Conservation (phyloP, 495 filamentous ascomycete species). For the Neurospora terricola region DNA sequence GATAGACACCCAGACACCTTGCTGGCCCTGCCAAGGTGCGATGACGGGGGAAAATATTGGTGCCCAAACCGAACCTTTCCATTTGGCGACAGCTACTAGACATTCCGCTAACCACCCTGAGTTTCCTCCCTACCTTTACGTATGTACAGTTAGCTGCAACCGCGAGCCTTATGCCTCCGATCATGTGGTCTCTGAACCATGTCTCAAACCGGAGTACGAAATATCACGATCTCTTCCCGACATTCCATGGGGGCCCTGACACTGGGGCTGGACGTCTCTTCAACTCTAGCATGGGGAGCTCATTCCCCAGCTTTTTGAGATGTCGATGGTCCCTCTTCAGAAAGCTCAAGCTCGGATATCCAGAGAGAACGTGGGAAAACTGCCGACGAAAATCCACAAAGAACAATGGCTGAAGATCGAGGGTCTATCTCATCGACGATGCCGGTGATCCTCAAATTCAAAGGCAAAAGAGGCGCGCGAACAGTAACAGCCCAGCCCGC, state of each 20-base stretch:
- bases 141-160: not conserved
- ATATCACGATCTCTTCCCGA: not conserved
- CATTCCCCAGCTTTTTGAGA: not conserved
- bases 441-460: not conserved
- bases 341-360: not conserved
- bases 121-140: not conserved
- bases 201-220: not conserved
- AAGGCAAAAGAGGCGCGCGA: not conserved
- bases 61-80: not conserved
- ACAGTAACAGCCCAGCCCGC: not conserved
- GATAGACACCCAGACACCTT: not conserved
- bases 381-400: not conserved
- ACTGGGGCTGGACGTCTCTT: not conserved
- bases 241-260: not conserved
- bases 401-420: not conserved
- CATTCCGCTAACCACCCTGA: not conserved
- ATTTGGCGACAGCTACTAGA: not conserved
- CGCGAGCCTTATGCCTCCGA: not conserved
- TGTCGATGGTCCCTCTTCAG: not conserved
- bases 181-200: not conserved
- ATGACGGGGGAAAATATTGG: not conserved
- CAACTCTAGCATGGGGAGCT: not conserved
- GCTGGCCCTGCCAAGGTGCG: not conserved
- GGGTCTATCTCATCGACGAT: not conserved
- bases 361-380: not conserved